Evolutionary conservation across 2,329 filamentous ascomycete species (phyloP).

Genomic region (Acephala macrosclerotiorum): DNA sequence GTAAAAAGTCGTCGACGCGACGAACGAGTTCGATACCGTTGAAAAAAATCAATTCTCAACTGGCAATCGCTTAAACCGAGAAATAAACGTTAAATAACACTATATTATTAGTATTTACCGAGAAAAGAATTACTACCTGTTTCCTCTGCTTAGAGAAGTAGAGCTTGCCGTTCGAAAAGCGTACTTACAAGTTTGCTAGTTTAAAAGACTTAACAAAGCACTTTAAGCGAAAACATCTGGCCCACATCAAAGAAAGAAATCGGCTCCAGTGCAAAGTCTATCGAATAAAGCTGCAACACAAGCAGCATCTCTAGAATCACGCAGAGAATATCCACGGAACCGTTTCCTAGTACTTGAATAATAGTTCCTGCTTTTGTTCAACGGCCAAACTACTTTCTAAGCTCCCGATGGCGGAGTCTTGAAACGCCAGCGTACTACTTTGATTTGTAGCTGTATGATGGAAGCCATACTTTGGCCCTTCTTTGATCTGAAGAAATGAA

Average conservation of each 20-base stretch:
- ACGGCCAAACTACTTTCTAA: too few species aligned
- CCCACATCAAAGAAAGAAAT: conserved; percentile 33
- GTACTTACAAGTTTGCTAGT: conserved; percentile 31
- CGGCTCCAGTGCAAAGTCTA: conserved; percentile 30
- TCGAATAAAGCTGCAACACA: conserved; percentile 33
- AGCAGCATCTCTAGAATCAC: conserved; percentile 32
- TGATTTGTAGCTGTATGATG: too few species aligned
- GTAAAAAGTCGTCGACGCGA: conserved; percentile 25
- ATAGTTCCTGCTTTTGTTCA: too few species aligned
- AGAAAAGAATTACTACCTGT: too few species aligned
- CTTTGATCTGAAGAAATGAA: too few species aligned
- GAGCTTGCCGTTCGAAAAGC: conserved; percentile 26
- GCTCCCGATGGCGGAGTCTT: too few species aligned
- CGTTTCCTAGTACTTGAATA: conserved; percentile 31
- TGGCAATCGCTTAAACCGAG: conserved; percentile 29
- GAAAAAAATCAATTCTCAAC: conserved; percentile 28
- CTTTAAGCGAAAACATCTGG: conserved; percentile 35
- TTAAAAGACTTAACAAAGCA: conserved; percentile 34
- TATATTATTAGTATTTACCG: too few species aligned
- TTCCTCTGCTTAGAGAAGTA: too few species aligned
- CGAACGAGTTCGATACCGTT: conserved; percentile 23
- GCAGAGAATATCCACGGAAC: conserved; percentile 29
- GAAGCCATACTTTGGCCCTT: too few species aligned
- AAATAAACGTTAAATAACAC: too few species aligned
- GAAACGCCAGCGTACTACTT: too few species aligned